A percentile compares a stretch with the other conserved stretches of the same genome.
phyloP scores from a whole-genome alignment of 371 early-diverging fungal genomes.

The Sporodiniella umbellata region DNA sequence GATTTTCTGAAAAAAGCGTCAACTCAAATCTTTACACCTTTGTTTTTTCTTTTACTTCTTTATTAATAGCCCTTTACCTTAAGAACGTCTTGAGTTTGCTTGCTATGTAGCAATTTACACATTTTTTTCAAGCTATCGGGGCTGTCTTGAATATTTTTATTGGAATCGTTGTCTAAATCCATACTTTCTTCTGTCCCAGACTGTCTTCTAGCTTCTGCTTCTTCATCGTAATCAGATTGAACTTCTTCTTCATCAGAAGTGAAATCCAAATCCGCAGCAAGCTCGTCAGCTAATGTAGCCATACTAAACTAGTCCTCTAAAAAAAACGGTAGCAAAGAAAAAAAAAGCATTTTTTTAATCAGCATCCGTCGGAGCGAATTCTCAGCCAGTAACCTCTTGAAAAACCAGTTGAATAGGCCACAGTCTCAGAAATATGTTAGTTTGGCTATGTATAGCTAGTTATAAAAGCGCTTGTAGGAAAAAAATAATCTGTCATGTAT shows the following conservation, averaged over 20 bases:
- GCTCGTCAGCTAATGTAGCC: slow-evolving; percentile 70
- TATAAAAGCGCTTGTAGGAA: no score
- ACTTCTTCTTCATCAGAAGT: slow-evolving; percentile 43
- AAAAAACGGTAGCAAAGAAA: neutral
- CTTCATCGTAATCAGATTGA: slow-evolving; percentile 22
- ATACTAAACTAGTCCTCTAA: slow-evolving; percentile 3
- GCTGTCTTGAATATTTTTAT: slow-evolving; percentile 10
- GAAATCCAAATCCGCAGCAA: slow-evolving; percentile 72
- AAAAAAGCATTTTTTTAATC: slow-evolving; percentile 3
- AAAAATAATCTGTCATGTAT: no score
- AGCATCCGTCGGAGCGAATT: no score
- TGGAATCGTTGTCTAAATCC: slow-evolving; percentile 29
- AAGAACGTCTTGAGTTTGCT: slow-evolving; percentile 40
- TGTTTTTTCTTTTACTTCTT: no score
- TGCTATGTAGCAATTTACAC: slow-evolving; percentile 39
- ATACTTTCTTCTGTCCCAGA: slow-evolving; percentile 12
- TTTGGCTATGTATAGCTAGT: no score
- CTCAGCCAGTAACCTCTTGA: no score
- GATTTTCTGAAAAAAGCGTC: slow-evolving; percentile 58
- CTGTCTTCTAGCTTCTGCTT: slow-evolving; percentile 23
- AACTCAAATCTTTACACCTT: no score
- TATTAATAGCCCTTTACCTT: slow-evolving; percentile 23
- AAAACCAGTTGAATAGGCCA: no score
- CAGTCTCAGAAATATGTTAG: no score
- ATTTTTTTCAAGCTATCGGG: slow-evolving; percentile 37